A percentile compares a stretch with the other conserved stretches of the same genome.
Conservation (phyloP, 768 basidiomycete genomes). For the Kwoniella shandongensis region DNA sequence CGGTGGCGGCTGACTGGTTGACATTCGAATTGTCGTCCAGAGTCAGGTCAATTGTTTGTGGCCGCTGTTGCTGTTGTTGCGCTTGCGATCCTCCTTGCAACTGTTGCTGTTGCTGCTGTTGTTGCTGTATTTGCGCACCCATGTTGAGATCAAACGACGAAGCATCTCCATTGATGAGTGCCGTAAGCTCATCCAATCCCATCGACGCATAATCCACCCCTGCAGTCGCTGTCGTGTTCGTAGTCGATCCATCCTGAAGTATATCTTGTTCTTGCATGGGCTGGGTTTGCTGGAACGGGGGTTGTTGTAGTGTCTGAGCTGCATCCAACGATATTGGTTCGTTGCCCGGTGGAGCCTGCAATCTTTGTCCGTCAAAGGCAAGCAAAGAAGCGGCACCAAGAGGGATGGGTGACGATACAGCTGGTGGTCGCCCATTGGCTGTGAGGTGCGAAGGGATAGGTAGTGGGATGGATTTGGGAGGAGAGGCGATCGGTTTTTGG, state of each 20-base stretch:
- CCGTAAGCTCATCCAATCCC: slow-evolving; percentile 14
- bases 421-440: background rate
- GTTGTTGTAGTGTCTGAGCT: slow-evolving; percentile 3
- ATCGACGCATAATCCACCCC: slow-evolving; percentile 12
- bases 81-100: background rate
- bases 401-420: background rate
- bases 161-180: slow-evolving; percentile 14
- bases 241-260: background rate
- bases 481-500: background rate
- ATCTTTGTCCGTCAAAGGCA: too few species aligned
- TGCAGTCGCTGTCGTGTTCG: background rate
- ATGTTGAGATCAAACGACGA: slow-evolving; percentile 3
- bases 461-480: slow-evolving; percentile 11
- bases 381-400: background rate
- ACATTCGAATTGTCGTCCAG: too few species aligned
- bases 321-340: too few species aligned
- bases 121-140: slow-evolving; percentile 5
- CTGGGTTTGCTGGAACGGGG: background rate
- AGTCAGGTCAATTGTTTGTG: background rate
- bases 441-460: slow-evolving; percentile 11
- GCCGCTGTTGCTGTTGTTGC: background rate
- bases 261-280: background rate
- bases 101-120: background rate
- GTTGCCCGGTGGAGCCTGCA: too few species aligned
- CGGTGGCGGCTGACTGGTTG: too few species aligned